Percentiles rank a stretch among this genome's conserved stretches.
phyloP scores from a whole-genome alignment of 2,329 filamentous ascomycete species.

The Aspergillus fumigatiaffinis region DNA sequence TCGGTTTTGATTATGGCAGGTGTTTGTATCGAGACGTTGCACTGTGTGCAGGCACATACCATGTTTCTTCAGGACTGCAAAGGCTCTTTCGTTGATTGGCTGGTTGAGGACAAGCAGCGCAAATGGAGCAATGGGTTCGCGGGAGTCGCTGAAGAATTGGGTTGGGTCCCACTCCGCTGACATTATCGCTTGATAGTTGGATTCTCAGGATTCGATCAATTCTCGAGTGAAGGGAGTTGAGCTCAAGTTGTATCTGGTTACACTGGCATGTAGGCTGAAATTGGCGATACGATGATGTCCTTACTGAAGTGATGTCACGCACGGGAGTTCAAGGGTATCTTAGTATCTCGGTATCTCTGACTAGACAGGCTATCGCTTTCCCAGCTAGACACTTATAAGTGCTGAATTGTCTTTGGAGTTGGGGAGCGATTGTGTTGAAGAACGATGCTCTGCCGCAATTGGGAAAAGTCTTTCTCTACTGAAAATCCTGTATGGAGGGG shows the following conservation, averaged over 20 bases:
- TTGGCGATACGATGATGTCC: not conserved
- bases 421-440: not conserved
- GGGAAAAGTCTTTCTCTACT: not conserved
- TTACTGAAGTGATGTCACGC: not conserved
- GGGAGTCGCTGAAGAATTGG: conserved; percentile 34
- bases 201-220: not conserved
- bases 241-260: not conserved
- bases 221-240: not conserved
- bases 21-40: not conserved
- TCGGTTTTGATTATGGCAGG: not conserved
- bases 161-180: conserved; percentile 40
- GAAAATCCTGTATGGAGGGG: not conserved
- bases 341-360: not conserved
- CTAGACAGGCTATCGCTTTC: not conserved
- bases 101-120: conserved; percentile 61
- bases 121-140: conserved; percentile 29
- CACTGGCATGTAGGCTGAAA: not conserved
- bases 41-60: conserved; percentile 22
- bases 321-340: not conserved
- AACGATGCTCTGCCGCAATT: not conserved
- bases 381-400: not conserved
- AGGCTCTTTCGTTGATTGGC: conserved; percentile 48
- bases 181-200: not conserved
- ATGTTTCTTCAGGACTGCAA: conserved; percentile 34
- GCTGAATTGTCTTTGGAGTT: not conserved